These are phyloP conservation scores for Leptographium flavum DNA, from an alignment of 2,329 filamentous ascomycete genomes.

Conservation along the genomic window DNA sequence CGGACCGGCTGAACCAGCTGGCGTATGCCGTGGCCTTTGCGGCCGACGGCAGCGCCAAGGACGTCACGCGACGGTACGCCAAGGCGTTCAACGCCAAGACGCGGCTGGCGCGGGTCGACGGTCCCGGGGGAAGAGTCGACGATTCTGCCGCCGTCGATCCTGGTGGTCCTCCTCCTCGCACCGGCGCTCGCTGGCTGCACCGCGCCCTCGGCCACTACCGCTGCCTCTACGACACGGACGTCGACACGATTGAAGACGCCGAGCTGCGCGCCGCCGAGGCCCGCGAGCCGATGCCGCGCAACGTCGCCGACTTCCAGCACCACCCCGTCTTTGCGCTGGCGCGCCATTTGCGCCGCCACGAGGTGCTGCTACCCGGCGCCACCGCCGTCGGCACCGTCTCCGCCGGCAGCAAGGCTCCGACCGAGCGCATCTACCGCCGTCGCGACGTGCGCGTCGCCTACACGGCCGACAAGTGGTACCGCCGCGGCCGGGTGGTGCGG, in stretches of 20 bases:
- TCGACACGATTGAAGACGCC: slow-evolving; percentile 73
- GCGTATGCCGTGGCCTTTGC: slow-evolving; percentile 79
- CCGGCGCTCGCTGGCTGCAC: slow-evolving; percentile 33
- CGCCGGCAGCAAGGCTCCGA: slow-evolving; percentile 36
- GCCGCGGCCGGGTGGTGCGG: slow-evolving; percentile 67
- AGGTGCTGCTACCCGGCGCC: slow-evolving; percentile 61
- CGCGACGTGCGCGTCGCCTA: slow-evolving; percentile 65
- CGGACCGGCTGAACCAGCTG: slow-evolving; percentile 62
- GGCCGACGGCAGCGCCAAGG: slow-evolving; percentile 59
- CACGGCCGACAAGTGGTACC: slow-evolving; percentile 82
- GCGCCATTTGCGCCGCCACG: slow-evolving; percentile 67
- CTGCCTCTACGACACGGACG: slow-evolving; percentile 33
- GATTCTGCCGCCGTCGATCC: slow-evolving; percentile 6
- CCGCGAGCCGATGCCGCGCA: slow-evolving; percentile 72
- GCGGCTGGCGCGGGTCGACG: slow-evolving; percentile 63
- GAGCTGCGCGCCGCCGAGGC: slow-evolving; percentile 59
- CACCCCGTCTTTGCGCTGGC: slow-evolving; percentile 77
- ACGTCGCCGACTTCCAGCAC: slow-evolving; percentile 74
- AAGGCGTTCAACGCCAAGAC: slow-evolving; percentile 89
- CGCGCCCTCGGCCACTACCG: slow-evolving; percentile 34
- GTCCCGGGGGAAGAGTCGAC: too few species aligned
- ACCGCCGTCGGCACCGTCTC: slow-evolving; percentile 65
- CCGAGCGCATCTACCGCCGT: slow-evolving; percentile 73
- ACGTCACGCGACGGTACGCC: slow-evolving; percentile 78
- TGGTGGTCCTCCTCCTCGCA: neutral